Evolutionary conservation across 257 asterid genomes (phyloP).

Genomic region (Solanum chilense): DNA sequence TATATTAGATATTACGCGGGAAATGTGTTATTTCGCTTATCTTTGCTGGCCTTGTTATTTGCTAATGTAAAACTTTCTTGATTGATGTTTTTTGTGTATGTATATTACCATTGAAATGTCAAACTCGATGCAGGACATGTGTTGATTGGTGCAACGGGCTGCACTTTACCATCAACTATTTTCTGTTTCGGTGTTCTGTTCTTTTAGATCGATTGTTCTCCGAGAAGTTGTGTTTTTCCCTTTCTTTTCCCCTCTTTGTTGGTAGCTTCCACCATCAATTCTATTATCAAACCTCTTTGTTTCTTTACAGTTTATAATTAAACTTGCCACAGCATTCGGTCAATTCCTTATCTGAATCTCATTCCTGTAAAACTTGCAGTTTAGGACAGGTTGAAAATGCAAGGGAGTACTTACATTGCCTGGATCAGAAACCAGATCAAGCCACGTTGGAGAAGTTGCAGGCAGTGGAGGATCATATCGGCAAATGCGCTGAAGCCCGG

Average conservation of each 20-base stretch:
- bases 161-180: too few species aligned
- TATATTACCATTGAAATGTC: too few species aligned
- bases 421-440: conserved; percentile 45
- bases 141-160: too few species aligned
- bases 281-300: not conserved
- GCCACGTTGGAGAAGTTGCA: conserved; percentile 54
- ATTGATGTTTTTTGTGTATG: not conserved
- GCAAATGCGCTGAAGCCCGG: conserved; percentile 46
- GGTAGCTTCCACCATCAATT: not conserved
- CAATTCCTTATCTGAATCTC: conserved; percentile 2
- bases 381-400: conserved; percentile 70
- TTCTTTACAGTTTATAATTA: not conserved
- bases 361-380: conserved; percentile 34
- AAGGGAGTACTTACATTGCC: conserved; percentile 41
- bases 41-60: not conserved
- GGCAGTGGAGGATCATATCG: conserved; percentile 45
- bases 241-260: not conserved
- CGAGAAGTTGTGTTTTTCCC: not conserved
- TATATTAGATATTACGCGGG: not conserved
- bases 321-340: not conserved
- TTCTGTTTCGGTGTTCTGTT: not conserved
- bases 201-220: not conserved
- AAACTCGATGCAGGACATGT: too few species aligned
- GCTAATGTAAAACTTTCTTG: not conserved
- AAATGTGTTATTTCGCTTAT: not conserved